Evolutionary conservation across 2,329 filamentous ascomycete species (phyloP).

Genomic region (Diaporthe ilicicola): DNA sequence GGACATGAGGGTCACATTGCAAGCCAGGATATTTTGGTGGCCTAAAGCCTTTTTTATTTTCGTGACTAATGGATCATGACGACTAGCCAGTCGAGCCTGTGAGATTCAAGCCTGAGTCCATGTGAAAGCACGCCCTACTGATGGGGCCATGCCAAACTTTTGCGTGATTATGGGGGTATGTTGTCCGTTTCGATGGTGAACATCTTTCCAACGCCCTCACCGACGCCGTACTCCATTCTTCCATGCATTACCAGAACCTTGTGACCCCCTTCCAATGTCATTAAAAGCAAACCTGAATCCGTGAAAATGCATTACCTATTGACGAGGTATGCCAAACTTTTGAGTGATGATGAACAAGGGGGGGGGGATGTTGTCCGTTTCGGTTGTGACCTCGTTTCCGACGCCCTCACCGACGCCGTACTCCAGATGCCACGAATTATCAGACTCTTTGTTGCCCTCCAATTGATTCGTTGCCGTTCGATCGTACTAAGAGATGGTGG

Average conservation of each 20-base stretch:
- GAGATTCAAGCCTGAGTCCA: neutral
- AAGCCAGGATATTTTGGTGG: neutral
- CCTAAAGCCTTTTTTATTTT: neutral
- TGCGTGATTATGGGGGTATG: neutral
- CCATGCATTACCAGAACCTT: slow-evolving; percentile 7
- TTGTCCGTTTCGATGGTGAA: neutral
- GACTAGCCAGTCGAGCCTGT: neutral
- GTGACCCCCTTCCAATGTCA: slow-evolving; percentile 3
- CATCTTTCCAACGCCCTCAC: slow-evolving; percentile 4
- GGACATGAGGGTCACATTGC: slow-evolving; percentile 6
- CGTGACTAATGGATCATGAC: neutral
- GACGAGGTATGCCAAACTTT: neutral
- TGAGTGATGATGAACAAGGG: neutral
- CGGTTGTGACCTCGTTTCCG: neutral
- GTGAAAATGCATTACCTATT: neutral
- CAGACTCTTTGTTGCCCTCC: neutral
- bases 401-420: slow-evolving; percentile 5
- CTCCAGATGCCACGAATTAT: slow-evolving; percentile 13
- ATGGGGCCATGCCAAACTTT: neutral
- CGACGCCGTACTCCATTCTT: neutral
- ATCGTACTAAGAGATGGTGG: neutral
- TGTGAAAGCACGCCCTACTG: too few relatives aligned
- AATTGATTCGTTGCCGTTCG: neutral
- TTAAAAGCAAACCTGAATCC: neutral
- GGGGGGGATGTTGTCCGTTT: neutral